Conservation (phyloP, 2,329 filamentous ascomycete species). For the Monilinia fructicola region DNA sequence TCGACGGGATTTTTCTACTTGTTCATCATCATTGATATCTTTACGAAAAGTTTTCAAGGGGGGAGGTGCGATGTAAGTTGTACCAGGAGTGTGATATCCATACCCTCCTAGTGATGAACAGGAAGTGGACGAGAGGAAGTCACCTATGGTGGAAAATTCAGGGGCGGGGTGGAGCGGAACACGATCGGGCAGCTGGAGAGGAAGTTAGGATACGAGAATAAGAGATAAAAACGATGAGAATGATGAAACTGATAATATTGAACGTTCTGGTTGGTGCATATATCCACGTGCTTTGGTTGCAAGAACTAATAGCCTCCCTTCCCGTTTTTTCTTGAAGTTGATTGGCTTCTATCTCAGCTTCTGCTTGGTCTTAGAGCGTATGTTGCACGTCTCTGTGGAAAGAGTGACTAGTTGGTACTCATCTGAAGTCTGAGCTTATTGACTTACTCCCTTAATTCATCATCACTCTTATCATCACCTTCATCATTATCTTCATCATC, state of each 20-base stretch:
- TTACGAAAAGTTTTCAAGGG: neutral
- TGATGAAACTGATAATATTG: neutral
- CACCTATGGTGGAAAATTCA: neutral
- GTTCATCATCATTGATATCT: neutral
- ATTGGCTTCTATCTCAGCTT: no score
- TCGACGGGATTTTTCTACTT: no score
- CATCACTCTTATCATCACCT: neutral
- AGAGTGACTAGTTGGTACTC: neutral
- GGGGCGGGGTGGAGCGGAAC: neutral
- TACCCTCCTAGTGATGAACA: neutral
- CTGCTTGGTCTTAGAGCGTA: neutral
- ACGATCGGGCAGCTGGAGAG: neutral
- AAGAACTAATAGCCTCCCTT: neutral
- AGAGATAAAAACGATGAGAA: neutral
- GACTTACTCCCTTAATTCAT: no score
- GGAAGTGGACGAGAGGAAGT: neutral
- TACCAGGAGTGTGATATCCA: neutral
- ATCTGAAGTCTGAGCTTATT: neutral
- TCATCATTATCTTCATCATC: neutral
- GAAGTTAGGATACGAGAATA: no score
- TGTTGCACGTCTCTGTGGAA: neutral
- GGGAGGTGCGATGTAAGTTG: neutral
- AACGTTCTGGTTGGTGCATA: neutral
- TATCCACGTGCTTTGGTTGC: neutral
- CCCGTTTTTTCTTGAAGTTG: no score